Conservation (phyloP, 2,329 filamentous ascomycete species). For the Cryphonectria japonica region DNA sequence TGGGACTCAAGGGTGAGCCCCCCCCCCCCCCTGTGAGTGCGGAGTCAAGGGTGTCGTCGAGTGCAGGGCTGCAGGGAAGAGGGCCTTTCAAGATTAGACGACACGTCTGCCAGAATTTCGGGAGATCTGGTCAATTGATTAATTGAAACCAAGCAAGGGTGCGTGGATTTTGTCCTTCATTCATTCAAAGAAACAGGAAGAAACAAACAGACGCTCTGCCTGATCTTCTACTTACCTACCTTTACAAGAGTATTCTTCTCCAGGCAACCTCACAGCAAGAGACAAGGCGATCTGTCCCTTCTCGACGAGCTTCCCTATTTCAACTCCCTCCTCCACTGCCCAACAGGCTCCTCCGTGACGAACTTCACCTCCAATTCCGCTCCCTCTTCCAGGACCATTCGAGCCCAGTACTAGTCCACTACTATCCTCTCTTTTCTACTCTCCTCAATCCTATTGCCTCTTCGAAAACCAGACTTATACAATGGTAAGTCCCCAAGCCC, state of each 20-base stretch:
- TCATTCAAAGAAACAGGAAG: slow-evolving; percentile 1
- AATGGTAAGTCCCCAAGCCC: slow-evolving; percentile 25
- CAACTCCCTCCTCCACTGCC: slow-evolving; percentile 4
- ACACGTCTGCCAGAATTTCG: slow-evolving; percentile 28
- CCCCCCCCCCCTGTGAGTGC: neutral
- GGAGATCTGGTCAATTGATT: slow-evolving; percentile 21
- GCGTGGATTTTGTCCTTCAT: neutral
- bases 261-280: neutral
- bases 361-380: neutral
- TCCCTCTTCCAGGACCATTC: slow-evolving; percentile 1
- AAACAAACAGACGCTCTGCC: neutral
- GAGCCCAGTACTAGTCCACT: neutral
- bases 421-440: neutral
- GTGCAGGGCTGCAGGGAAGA: slow-evolving; percentile 18
- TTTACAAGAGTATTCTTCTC: neutral
- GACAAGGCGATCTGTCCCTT: slow-evolving; percentile 25
- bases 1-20: neutral
- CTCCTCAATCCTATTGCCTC: neutral
- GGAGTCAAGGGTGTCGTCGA: neutral
- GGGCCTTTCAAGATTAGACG: slow-evolving; percentile 12
- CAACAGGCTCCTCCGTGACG: slow-evolving; percentile 5
- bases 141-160: slow-evolving; percentile 4
- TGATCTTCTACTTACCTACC: neutral
- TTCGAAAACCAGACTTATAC: neutral
- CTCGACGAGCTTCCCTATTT: slow-evolving; percentile 12